Conservation (phyloP, 768 basidiomycete species). For the Pleurotus cornucopiae region DNA sequence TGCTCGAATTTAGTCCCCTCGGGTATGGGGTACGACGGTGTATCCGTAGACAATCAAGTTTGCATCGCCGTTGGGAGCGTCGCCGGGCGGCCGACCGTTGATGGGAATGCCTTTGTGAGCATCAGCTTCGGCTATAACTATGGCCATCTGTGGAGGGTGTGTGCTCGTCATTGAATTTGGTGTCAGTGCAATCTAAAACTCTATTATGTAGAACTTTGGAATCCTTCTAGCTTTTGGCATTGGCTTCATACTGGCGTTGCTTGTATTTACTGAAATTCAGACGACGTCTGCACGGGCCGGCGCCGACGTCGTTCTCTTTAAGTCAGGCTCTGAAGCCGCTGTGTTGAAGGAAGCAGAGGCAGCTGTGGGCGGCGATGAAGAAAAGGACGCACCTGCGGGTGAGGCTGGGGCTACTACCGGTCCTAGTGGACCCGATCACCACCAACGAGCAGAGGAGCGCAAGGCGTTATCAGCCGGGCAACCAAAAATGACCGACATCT, state of each 20-base stretch:
- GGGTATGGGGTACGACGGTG: conserved; percentile 56
- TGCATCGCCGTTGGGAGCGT: conserved; percentile 68
- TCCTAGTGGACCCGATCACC: conserved; percentile 9
- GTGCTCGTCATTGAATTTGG: conserved; percentile 9
- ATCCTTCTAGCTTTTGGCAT: conserved; percentile 64
- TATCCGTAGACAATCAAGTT: conserved; percentile 61
- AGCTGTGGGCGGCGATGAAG: conserved; percentile 7
- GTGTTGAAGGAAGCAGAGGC: neutral
- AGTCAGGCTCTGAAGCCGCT: conserved; percentile 37
- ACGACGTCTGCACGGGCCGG: conserved; percentile 29
- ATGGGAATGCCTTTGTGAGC: conserved; percentile 49
- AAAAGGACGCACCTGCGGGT: conserved; percentile 2
- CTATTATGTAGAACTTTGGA: conserved; percentile 50
- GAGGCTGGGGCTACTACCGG: neutral
- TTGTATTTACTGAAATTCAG: conserved; percentile 56
- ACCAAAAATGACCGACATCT: conserved; percentile 51
- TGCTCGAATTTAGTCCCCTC: conserved; percentile 58
- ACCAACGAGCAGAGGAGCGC: conserved; percentile 17
- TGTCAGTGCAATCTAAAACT: too few species aligned
- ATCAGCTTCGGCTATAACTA: conserved; percentile 46
- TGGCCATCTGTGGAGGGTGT: conserved; percentile 37
- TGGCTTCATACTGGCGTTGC: conserved; percentile 51
- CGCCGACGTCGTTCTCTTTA: conserved; percentile 55
- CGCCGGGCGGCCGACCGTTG: conserved; percentile 55
- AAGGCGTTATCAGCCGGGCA: conserved; percentile 33